Base-by-base conservation (phyloP, 2,329 filamentous ascomycete species). In the Neofusicoccum sp. region DNA sequence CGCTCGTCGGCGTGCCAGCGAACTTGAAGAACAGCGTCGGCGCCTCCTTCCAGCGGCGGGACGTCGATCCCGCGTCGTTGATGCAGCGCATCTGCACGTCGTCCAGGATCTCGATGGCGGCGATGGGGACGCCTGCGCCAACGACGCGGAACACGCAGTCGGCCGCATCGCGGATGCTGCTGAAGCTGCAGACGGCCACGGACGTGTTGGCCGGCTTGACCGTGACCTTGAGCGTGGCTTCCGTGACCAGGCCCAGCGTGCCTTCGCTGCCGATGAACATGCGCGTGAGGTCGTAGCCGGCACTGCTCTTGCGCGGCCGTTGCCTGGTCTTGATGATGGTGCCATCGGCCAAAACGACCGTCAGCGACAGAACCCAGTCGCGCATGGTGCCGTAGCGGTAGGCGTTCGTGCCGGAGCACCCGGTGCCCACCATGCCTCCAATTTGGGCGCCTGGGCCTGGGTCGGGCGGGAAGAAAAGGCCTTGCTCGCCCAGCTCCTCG, bases 311-410 rank as follows among this genome's bases (percentile, higher is more conserved):
- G 68, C 93, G 86, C 9, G 93, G 92, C 54, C 93, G 85, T 77
- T 96, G 92, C 66, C 91, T 85, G 9, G 93, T 97, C 81, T 93
- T 94, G 78, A 97, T 89, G 58, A 97, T 78, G 1, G 93, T 96
- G 56, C 93, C 93, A 76, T 97, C 93, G 16, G 93, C 93, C 70
- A 97, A 83, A 9, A 97, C 93, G 3, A 96, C 91, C 0, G 93
- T 97, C 68, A 97, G 78, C 61, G 86, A 90, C 28, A 96, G 79
- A 11, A 97, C 93, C 93, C 93, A 97, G 74, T 97, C 93, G 66
- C 91, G 88, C 92, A 97, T 97, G 2, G 93, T 97, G 66, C 93
- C 93, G 75, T 96, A 97, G 64, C 93, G 85, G 79, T 96, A 96
- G 14, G 93, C 89, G 74, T 97, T 97, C 12, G 93, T 97, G 64